Percentiles rank a stretch among this genome's conserved stretches.
These are phyloP conservation scores for Magnusiomyces magnusii DNA, from an alignment of 1,139 yeast species.

Conservation along the genomic window DNA sequence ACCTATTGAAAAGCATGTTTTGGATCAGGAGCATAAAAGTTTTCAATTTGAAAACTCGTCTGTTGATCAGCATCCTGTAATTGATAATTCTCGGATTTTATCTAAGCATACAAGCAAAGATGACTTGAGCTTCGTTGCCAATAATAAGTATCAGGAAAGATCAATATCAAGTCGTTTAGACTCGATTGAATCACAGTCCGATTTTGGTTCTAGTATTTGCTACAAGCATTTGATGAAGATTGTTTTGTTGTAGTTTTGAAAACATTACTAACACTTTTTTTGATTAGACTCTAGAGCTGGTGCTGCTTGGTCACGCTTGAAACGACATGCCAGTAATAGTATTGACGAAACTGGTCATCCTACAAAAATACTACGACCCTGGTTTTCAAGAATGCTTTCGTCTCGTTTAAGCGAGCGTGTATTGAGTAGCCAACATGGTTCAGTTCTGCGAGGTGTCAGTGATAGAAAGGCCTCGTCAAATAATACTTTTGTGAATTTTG, in stretches of 20 bases:
- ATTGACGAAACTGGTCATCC: neutral
- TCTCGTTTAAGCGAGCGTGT: neutral
- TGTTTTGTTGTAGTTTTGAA: neutral
- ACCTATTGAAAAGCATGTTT: neutral
- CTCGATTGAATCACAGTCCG: neutral
- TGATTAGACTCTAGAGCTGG: neutral
- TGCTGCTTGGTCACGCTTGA: neutral
- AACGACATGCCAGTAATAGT: neutral
- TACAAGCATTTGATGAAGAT: neutral
- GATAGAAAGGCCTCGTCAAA: neutral
- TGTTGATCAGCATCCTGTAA: neutral
- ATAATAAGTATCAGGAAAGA: too few species aligned
- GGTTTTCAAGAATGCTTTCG: neutral
- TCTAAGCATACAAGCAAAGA: neutral
- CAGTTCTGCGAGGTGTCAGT: neutral
- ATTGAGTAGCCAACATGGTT: neutral
- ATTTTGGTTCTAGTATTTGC: neutral
- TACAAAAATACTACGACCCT: neutral
- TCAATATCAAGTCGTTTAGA: too few species aligned
- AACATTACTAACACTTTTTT: neutral
- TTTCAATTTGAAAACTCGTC: neutral
- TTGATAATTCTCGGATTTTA: neutral
- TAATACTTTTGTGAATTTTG: neutral
- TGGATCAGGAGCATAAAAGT: neutral
- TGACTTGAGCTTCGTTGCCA: neutral